These are phyloP conservation scores for Erythrobasidium hasegawianum DNA, from an alignment of 1,284 basidiomycete genomes.

Conservation along the genomic window DNA sequence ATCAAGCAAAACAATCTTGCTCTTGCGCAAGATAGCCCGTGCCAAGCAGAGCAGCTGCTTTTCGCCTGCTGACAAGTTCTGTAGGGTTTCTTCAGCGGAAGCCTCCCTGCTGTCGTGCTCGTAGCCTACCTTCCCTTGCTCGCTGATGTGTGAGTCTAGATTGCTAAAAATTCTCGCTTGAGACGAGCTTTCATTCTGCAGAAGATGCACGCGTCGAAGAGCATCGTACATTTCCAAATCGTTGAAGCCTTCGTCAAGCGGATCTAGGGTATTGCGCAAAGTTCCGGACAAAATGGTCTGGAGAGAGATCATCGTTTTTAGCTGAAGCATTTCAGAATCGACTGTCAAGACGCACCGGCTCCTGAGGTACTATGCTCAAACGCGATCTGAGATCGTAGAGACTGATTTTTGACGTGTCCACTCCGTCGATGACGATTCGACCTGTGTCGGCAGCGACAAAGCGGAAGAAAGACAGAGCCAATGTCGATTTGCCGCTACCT, in stretches of 20 bases:
- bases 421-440: constrained; percentile 64
- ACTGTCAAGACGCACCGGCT: constrained; percentile 49
- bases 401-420: constrained; percentile 78
- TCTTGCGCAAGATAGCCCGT: constrained; percentile 65
- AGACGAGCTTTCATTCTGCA: background rate
- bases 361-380: constrained; percentile 86
- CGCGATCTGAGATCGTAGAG: constrained; percentile 67
- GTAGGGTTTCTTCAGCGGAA: constrained; percentile 49
- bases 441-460: background rate
- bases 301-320: constrained; percentile 15
- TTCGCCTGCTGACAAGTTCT: constrained; percentile 80
- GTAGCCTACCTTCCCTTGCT: constrained; percentile 38
- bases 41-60: constrained; percentile 79
- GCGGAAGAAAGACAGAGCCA: constrained; percentile 53
- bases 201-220: constrained; percentile 12
- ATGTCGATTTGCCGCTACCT: constrained; percentile 71
- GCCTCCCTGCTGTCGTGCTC: background rate
- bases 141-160: constrained; percentile 41
- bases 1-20: constrained; percentile 82
- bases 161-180: constrained; percentile 35
- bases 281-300: constrained; percentile 26
- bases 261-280: constrained; percentile 37
- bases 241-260: constrained; percentile 38
- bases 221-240: background rate
- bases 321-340: constrained; percentile 36